These are phyloP conservation scores for Hymenoscyphus repandus DNA, from an alignment of 2,329 filamentous ascomycete species.

Conservation along the genomic window DNA sequence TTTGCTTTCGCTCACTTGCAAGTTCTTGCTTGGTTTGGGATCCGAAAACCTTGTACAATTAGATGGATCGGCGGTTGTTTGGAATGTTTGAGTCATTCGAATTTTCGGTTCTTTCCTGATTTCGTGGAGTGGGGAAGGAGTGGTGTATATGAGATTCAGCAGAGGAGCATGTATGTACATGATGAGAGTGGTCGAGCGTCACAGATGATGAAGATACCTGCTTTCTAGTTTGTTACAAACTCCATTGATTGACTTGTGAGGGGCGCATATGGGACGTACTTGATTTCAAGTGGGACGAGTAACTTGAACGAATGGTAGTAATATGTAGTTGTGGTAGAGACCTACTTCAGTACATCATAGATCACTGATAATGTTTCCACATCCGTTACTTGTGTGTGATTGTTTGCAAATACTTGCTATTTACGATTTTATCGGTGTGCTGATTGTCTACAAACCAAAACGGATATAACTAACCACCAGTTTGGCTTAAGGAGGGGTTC, in stretches of 20 bases:
- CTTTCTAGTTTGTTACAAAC: too few relatives aligned
- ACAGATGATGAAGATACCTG: not conserved
- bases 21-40: constrained; percentile 7
- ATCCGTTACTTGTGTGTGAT: too few relatives aligned
- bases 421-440: too few relatives aligned
- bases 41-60: constrained; percentile 19
- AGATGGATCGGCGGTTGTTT: constrained; percentile 7
- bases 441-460: too few relatives aligned
- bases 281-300: not conserved
- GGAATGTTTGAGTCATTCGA: constrained; percentile 8
- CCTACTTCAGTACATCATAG: not conserved
- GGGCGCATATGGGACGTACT: not conserved
- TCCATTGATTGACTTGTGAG: not conserved
- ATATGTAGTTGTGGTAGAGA: not conserved
- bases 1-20: constrained; percentile 11
- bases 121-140: not conserved
- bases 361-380: too few relatives aligned
- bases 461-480: too few relatives aligned
- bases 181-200: constrained; percentile 4
- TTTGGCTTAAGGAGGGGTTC: too few relatives aligned
- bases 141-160: not conserved
- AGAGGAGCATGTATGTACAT: constrained; percentile 13
- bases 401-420: too few relatives aligned
- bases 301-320: not conserved
- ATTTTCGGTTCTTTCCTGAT: constrained; percentile 6